A percentile compares a stretch with the other conserved stretches of the same genome.
Conservation (phyloP, 2,329 filamentous ascomycete species). For the Boeremia lycopersici region DNA sequence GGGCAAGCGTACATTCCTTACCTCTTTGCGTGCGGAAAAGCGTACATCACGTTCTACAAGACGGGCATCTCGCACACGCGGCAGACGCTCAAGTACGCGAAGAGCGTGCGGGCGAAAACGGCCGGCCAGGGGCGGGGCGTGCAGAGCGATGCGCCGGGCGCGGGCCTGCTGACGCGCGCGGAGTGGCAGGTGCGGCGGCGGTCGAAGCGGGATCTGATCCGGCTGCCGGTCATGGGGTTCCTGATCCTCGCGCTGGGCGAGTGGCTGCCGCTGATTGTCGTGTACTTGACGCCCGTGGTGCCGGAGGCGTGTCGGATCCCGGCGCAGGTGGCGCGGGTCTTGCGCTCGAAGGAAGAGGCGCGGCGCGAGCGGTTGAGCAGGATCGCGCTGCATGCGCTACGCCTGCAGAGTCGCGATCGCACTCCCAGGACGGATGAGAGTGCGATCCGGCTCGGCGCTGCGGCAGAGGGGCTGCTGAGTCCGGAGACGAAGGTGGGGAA, state of each 20-base stretch:
- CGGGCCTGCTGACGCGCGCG: slow-evolving; percentile 60
- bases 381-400: slow-evolving; percentile 24
- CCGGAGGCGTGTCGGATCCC: slow-evolving; percentile 86
- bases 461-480: slow-evolving; percentile 2
- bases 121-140: slow-evolving; percentile 5
- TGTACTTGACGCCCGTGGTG: slow-evolving; percentile 73
- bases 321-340: slow-evolving; percentile 68
- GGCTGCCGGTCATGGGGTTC: slow-evolving; percentile 78
- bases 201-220: slow-evolving; percentile 72
- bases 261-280: slow-evolving; percentile 80
- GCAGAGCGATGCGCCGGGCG: neutral
- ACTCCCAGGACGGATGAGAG: neutral
- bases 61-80: slow-evolving; percentile 77
- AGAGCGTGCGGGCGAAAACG: slow-evolving; percentile 50
- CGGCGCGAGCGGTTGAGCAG: slow-evolving; percentile 26
- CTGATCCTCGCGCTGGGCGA: slow-evolving; percentile 82
- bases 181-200: slow-evolving; percentile 74
- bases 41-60: slow-evolving; percentile 88
- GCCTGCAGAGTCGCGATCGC: slow-evolving; percentile 19
- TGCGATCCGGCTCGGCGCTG: slow-evolving; percentile 2
- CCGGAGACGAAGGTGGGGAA: slow-evolving; percentile 5
- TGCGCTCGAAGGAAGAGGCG: slow-evolving; percentile 56
- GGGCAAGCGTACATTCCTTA: slow-evolving; percentile 57
- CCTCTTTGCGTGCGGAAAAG: slow-evolving; percentile 69
- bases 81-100: slow-evolving; percentile 63